Evolutionary conservation across 371 early-diverging fungal species (phyloP).

Genomic region (Fennellomyces sp.): DNA sequence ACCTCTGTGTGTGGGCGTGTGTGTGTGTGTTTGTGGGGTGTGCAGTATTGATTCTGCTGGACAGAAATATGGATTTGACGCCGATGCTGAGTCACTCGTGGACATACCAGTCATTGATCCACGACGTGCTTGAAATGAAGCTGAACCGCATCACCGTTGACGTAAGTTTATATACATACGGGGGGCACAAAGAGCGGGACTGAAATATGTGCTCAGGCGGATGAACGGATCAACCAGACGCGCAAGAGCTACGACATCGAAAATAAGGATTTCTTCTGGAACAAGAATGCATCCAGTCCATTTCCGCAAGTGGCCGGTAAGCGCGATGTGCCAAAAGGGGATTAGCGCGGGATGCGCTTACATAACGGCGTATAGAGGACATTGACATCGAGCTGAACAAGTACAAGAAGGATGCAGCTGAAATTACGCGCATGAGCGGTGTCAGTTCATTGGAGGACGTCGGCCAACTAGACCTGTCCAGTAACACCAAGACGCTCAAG

Average conservation of each 20-base stretch:
- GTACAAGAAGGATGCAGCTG: constrained; percentile 94
- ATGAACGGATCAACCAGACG: constrained; percentile 67
- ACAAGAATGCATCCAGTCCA: constrained; percentile 88
- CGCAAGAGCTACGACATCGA: constrained; percentile 92
- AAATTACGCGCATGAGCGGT: constrained; percentile 86
- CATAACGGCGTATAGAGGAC: constrained; percentile 78
- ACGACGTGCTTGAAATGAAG: constrained; percentile 94
- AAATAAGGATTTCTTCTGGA: constrained; percentile 93
- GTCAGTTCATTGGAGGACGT: constrained; percentile 87
- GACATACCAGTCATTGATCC: constrained; percentile 97
- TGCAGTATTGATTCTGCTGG: constrained; percentile 91
- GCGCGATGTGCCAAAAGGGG: no score
- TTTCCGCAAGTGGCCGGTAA: constrained; percentile 97
- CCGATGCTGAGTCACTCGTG: constrained; percentile 97
- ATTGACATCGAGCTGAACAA: constrained; percentile 89
- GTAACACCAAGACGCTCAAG: constrained; percentile 86
- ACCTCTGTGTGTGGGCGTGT: not conserved
- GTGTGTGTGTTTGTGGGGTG: not conserved
- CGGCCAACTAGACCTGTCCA: constrained; percentile 69
- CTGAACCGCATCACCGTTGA: constrained; percentile 81
- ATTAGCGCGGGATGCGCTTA: no score
- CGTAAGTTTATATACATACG: constrained; percentile 11
- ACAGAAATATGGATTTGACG: constrained; percentile 94
- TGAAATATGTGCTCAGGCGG: constrained; percentile 37
- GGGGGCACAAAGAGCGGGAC: not conserved